Evolutionary conservation across 495 filamentous ascomycete genomes (phyloP), one percentile per base, ranked within the genome.

Genomic region (Neohortaea acidophila): DNA sequence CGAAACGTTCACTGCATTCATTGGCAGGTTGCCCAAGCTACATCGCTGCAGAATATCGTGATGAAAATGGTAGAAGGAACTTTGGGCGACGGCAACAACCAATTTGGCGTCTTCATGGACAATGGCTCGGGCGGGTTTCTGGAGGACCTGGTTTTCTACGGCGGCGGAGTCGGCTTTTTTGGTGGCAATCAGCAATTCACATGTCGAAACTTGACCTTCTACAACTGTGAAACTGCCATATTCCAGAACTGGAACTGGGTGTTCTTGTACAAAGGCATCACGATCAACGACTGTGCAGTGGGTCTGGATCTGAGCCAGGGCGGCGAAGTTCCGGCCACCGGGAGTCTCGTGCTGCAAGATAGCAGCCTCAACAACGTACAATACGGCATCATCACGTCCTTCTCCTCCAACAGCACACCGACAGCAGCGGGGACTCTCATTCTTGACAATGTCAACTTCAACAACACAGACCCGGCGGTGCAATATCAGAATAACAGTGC

Each of bases 201-300:
- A 4, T 85, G 79, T 38, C 80, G 86, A 43, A 94, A 94, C 61
- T 49, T 94, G 52, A 79, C 68, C 22, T 94, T 94, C 69, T 89
- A 85, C 52, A 70, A 74, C 59, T 89, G 82, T 62, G 68, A 84
- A 51, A 94, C 86, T 17, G 84, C 81, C 36, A 75, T 94, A 42
- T 89, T 70, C 63, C 81, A 85, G 80, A 86, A 87, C 67, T 93
- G 84, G 85, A 79, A 85, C 60, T 92, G 84, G 87, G 72, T 77
- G 7, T 96, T 84, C 80, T 77, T 73, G 38, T 73, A 89, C 62
- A 84, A 91, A 55, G 79, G 73, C 14, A 51, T 94, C 30, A 68
- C 63, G 11, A 81, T 96, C 65, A 79, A 82, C 57, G 78, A 83
- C 59, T 86, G 83, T 59, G 60, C 64, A 9, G 62, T 87, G 44